These are phyloP conservation scores for Scheffersomyces illinoinensis DNA, from an alignment of 1,139 yeast genomes.

Conservation along the genomic window DNA sequence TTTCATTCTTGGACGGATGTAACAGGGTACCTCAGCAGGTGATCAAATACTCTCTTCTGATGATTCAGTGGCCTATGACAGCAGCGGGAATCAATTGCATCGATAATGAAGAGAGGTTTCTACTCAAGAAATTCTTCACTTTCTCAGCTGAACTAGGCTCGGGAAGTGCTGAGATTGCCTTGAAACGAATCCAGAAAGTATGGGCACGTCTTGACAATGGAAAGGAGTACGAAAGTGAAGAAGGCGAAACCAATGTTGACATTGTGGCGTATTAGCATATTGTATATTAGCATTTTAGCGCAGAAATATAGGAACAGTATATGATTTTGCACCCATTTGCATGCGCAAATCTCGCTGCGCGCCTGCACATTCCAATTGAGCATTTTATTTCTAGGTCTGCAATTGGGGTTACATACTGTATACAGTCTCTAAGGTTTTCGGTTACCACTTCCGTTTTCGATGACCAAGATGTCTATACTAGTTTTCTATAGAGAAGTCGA, in stretches of 20 bases:
- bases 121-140: constrained; percentile 40
- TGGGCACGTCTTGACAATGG: constrained; percentile 19
- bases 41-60: constrained; percentile 35
- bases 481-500: background rate
- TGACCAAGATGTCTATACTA: background rate
- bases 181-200: constrained; percentile 14
- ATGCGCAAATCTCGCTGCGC: no score
- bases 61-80: constrained; percentile 66
- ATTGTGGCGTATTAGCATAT: background rate
- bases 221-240: constrained; percentile 20
- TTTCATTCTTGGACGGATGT: constrained; percentile 24
- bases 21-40: constrained; percentile 22
- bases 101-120: constrained; percentile 41
- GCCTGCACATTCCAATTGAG: no score
- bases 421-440: background rate
- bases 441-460: background rate
- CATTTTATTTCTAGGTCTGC: no score
- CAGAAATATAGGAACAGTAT: background rate
- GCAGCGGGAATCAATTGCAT: constrained; percentile 60
- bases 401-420: background rate
- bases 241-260: background rate
- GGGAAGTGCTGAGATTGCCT: constrained; percentile 24
- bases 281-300: background rate
- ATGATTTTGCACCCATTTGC: background rate
- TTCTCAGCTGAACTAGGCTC: constrained; percentile 19